These are phyloP conservation scores for Ceratocystis variospora DNA, from an alignment of 2,329 filamentous ascomycete species.

Conservation along the genomic window DNA sequence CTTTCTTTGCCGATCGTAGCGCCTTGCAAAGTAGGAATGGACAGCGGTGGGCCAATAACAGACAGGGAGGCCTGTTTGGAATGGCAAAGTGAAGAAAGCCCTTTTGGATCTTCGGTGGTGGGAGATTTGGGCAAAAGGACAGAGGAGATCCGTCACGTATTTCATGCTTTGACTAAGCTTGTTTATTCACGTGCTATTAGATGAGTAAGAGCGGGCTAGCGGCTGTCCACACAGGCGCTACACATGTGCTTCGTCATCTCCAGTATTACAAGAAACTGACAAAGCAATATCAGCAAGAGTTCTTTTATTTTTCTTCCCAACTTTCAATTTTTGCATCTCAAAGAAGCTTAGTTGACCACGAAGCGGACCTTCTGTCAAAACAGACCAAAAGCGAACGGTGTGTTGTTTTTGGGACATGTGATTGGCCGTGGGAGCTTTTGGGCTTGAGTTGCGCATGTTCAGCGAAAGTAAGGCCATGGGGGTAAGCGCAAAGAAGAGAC, in stretches of 20 bases:
- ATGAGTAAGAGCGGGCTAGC: no score
- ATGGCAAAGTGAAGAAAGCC: not conserved
- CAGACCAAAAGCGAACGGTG: no score
- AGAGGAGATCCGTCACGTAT: not conserved
- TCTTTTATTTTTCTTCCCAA: not conserved
- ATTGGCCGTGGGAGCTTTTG: not conserved
- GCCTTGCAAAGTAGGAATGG: not conserved
- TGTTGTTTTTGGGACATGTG: not conserved
- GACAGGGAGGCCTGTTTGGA: not conserved
- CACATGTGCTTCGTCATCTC: not conserved
- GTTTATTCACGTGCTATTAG: not conserved
- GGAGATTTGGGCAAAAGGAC: not conserved
- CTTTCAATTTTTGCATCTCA: no score
- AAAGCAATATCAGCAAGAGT: not conserved
- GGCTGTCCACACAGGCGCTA: no score
- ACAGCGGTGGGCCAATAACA: not conserved
- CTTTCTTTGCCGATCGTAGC: not conserved
- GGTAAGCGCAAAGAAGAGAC: no score
- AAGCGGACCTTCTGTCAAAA: not conserved
- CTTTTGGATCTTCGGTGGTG: not conserved
- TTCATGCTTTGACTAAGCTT: not conserved
- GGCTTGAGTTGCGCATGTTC: not conserved
- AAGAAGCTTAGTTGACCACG: not conserved
- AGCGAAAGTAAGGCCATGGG: no score
- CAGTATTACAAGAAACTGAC: not conserved